Evolutionary conservation across 768 basidiomycete genomes (phyloP).

Genomic region (Phaeolepiota aurea): DNA sequence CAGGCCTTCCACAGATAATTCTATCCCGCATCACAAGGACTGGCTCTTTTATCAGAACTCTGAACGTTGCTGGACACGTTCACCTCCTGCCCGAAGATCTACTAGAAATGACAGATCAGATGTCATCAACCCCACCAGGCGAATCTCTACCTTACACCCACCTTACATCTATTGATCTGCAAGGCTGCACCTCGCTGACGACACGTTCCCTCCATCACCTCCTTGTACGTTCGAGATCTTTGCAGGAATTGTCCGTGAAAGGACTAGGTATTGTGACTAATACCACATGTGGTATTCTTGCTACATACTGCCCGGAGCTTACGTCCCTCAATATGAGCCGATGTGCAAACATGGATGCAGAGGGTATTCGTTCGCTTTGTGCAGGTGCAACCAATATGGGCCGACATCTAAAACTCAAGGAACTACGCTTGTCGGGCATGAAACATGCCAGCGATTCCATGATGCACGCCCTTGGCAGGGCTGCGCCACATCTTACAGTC

Average conservation of each 20-base stretch:
- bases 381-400: slow-evolving; percentile 33
- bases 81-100: slow-evolving; percentile 41
- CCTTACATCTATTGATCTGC: slow-evolving; percentile 61
- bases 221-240: slow-evolving; percentile 51
- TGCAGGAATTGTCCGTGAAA: slow-evolving; percentile 54
- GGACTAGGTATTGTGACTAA: slow-evolving; percentile 66
- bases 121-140: slow-evolving; percentile 36
- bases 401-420: slow-evolving; percentile 45
- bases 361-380: slow-evolving; percentile 47
- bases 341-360: slow-evolving; percentile 60
- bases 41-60: slow-evolving; percentile 53
- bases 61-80: slow-evolving; percentile 60
- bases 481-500: slow-evolving; percentile 65
- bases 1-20: slow-evolving; percentile 40
- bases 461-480: slow-evolving; percentile 60
- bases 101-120: slow-evolving; percentile 40
- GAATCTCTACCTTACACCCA: slow-evolving; percentile 46
- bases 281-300: slow-evolving; percentile 64
- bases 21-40: slow-evolving; percentile 42
- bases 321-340: slow-evolving; percentile 59
- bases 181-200: slow-evolving; percentile 62
- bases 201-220: slow-evolving; percentile 64
- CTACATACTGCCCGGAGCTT: slow-evolving; percentile 47
- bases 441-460: slow-evolving; percentile 49
- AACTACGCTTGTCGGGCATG: slow-evolving; percentile 63